A percentile compares a stretch with the other conserved stretches of the same genome.
Conservation (phyloP, 2,329 filamentous ascomycete species). For the Neophaeococcomyces mojaviensis region DNA sequence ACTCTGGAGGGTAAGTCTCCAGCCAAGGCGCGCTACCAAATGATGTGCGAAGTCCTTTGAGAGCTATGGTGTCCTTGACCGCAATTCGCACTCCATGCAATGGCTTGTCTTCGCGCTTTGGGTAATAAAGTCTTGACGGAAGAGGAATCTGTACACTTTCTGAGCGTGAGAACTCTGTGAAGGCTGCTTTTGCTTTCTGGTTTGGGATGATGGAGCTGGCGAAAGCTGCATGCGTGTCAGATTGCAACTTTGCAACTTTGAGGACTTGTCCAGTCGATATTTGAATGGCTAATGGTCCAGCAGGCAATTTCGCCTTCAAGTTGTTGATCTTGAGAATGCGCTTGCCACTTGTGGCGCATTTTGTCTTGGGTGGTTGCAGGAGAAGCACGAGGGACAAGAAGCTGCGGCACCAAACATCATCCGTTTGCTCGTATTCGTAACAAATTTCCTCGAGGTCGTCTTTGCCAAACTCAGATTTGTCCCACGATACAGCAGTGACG, state of each 20-base stretch:
- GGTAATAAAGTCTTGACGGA: slow-evolving; percentile 15
- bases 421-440: slow-evolving; percentile 8
- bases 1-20: slow-evolving; percentile 13
- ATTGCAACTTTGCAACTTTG: slow-evolving; percentile 11
- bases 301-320: slow-evolving; percentile 9
- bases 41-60: slow-evolving; percentile 15
- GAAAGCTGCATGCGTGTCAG: slow-evolving; percentile 17
- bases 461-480: slow-evolving; percentile 8
- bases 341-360: slow-evolving; percentile 8
- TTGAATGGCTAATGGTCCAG: slow-evolving; percentile 16
- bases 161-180: slow-evolving; percentile 1
- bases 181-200: slow-evolving; percentile 6
- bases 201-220: slow-evolving; percentile 11
- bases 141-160: slow-evolving; percentile 9
- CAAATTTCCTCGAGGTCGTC: slow-evolving; percentile 13
- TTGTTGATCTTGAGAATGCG: slow-evolving; percentile 14
- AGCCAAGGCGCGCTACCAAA: slow-evolving; percentile 17
- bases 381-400: slow-evolving; percentile 17
- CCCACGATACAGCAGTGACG: slow-evolving; percentile 16
- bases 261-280: slow-evolving; percentile 15
- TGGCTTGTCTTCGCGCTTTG: slow-evolving; percentile 6
- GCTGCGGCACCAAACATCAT: slow-evolving; percentile 16
- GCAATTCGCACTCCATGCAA: slow-evolving; percentile 17
- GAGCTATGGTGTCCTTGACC: slow-evolving; percentile 18
- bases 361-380: slow-evolving; percentile 9